A percentile compares a stretch with the other conserved stretches of the same genome.
Evolutionary conservation across 163 green algal species (phyloP).

Genomic region (Chlorella variabilis): DNA sequence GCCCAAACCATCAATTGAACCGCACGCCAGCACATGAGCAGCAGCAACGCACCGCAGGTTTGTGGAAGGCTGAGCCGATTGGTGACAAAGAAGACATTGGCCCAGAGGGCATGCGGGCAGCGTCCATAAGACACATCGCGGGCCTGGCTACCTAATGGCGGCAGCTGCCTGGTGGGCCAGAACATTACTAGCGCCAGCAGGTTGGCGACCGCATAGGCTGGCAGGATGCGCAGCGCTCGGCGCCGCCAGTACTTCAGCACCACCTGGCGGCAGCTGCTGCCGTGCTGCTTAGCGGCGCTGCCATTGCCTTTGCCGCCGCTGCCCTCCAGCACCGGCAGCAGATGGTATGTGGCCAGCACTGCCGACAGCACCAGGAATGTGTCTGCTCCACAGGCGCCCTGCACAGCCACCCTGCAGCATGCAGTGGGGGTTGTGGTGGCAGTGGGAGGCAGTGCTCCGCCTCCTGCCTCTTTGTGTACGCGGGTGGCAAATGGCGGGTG

Average conservation of each 20-base stretch:
- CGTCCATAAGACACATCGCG: background rate
- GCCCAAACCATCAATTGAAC: too few relatives aligned
- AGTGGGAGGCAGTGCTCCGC: too few relatives aligned
- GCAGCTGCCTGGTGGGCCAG: background rate
- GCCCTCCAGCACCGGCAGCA: background rate
- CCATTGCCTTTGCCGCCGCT: background rate
- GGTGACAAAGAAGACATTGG: background rate
- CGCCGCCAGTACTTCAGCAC: background rate
- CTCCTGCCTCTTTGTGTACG: too few relatives aligned
- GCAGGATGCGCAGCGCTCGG: background rate
- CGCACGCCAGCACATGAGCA: too few relatives aligned
- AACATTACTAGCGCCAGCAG: background rate
- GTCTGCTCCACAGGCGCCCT: background rate
- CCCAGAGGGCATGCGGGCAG: background rate
- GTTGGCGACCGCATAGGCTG: background rate
- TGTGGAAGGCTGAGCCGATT: background rate
- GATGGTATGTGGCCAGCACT: background rate
- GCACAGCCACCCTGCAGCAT: background rate
- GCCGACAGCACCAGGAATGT: background rate
- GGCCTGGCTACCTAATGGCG: background rate
- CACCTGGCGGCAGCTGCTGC: background rate
- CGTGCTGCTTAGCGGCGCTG: too few relatives aligned
- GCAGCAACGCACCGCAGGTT: background rate
- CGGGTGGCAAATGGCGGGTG: background rate
- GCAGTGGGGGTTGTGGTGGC: too few relatives aligned